Conservation (phyloP, 306 rosid genomes). For the Rosa chinensis region DNA sequence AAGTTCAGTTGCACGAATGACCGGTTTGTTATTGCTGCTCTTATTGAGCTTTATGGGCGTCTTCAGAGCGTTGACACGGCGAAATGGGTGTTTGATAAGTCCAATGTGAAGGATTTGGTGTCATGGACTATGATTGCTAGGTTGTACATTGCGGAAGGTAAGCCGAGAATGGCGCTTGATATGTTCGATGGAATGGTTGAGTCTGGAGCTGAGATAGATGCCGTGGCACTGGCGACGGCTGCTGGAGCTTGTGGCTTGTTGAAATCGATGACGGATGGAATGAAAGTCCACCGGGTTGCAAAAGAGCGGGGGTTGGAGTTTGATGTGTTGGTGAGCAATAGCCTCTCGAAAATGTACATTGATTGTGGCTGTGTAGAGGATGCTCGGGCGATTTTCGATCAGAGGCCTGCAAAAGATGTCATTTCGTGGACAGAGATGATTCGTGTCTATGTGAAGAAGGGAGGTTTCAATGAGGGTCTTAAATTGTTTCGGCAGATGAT, state of each 20-base stretch:
- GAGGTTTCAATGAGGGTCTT: conserved; percentile 61
- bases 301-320: conserved; percentile 46
- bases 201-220: conserved; percentile 37
- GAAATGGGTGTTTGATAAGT: conserved; percentile 43
- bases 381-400: conserved; percentile 46
- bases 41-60: conserved; percentile 58
- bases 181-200: conserved; percentile 48
- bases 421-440: conserved; percentile 65
- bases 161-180: conserved; percentile 45
- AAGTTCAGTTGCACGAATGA: conserved; percentile 54
- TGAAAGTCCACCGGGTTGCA: conserved; percentile 46
- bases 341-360: conserved; percentile 64
- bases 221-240: conserved; percentile 56
- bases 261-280: conserved; percentile 45
- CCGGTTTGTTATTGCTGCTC: conserved; percentile 45
- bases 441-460: conserved; percentile 50
- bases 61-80: conserved; percentile 46
- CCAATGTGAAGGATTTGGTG: conserved; percentile 36
- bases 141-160: conserved; percentile 43
- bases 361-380: conserved; percentile 51
- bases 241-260: conserved; percentile 47
- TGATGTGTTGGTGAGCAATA: conserved; percentile 57
- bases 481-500: conserved; percentile 59
- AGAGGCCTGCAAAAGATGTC: conserved; percentile 51
- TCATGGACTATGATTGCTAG: conserved; percentile 66